Evolutionary conservation across 1,284 basidiomycete species (phyloP).

Genomic region (Austroboletus niveus): DNA sequence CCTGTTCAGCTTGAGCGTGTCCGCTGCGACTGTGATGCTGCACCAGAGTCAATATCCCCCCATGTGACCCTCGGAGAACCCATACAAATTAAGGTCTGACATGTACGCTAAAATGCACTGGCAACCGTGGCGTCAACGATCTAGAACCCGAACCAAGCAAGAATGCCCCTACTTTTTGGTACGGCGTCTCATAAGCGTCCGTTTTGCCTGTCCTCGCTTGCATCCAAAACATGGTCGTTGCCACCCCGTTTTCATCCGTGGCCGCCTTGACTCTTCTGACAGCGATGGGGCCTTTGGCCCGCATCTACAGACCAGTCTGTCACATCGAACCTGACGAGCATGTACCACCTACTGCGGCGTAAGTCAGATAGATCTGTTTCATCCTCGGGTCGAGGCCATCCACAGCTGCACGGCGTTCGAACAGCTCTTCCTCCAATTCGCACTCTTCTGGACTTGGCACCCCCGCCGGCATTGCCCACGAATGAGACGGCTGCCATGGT

Average conservation of each 20-base stretch:
- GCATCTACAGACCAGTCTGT: slow-evolving; percentile 47
- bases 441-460: slow-evolving; percentile 65
- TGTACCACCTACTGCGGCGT: slow-evolving; percentile 41
- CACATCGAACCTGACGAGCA: background rate
- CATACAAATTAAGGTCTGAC: slow-evolving; percentile 81
- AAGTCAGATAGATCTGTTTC: slow-evolving; percentile 34
- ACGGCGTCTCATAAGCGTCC: slow-evolving; percentile 64
- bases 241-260: slow-evolving; percentile 44
- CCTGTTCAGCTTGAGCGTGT: slow-evolving; percentile 64
- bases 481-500: slow-evolving; percentile 64
- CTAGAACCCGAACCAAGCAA: background rate
- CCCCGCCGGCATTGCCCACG: slow-evolving; percentile 60
- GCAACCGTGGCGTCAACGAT: slow-evolving; percentile 7
- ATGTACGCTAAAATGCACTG: slow-evolving; percentile 87
- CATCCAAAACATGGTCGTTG: slow-evolving; percentile 78
- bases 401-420: slow-evolving; percentile 35
- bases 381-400: slow-evolving; percentile 34
- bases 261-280: slow-evolving; percentile 52
- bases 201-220: slow-evolving; percentile 58
- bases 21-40: slow-evolving; percentile 67
- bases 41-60: slow-evolving; percentile 8
- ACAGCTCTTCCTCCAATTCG: slow-evolving; percentile 54
- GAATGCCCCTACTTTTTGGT: slow-evolving; percentile 66
- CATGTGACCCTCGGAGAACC: slow-evolving; percentile 6
- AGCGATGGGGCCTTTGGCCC: slow-evolving; percentile 65